These are phyloP conservation scores for Candida broadrunensis DNA, from an alignment of 805 yeast species.

Conservation along the genomic window DNA sequence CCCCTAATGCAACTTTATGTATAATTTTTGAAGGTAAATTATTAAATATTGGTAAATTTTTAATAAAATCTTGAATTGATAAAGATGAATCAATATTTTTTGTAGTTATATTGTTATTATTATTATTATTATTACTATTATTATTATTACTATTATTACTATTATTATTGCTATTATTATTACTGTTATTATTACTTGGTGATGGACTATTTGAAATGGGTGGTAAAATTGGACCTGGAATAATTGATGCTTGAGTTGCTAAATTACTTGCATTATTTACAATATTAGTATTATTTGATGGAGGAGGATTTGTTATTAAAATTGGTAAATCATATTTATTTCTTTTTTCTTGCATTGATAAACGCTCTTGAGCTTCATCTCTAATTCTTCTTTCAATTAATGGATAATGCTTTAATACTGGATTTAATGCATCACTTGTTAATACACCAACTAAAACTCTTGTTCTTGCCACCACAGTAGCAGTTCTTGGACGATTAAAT, in stretches of 20 bases:
- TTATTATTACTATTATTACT: no score
- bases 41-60: slow-evolving; percentile 56
- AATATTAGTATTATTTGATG: slow-evolving; percentile 12
- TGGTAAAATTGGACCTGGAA: slow-evolving; percentile 8
- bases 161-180: not conserved
- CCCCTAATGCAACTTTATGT: slow-evolving; percentile 62
- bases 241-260: slow-evolving; percentile 2
- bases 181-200: not conserved
- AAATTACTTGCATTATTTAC: slow-evolving; percentile 5
- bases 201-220: slow-evolving; percentile 2
- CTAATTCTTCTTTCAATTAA: slow-evolving; percentile 63
- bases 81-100: slow-evolving; percentile 43
- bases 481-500: slow-evolving; percentile 74
- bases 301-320: slow-evolving; percentile 15
- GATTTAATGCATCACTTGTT: slow-evolving; percentile 59
- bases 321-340: slow-evolving; percentile 26
- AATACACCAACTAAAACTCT: slow-evolving; percentile 66
- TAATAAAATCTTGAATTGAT: slow-evolving; percentile 56
- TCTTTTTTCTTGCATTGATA: slow-evolving; percentile 67
- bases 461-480: slow-evolving; percentile 70
- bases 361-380: slow-evolving; percentile 76
- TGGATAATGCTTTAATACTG: slow-evolving; percentile 62
- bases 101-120: no score
- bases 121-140: no score
- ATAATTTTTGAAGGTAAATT: slow-evolving; percentile 55